Conservation (phyloP, 495 filamentous ascomycete species). For the Thermochaetoides thermophila region DNA sequence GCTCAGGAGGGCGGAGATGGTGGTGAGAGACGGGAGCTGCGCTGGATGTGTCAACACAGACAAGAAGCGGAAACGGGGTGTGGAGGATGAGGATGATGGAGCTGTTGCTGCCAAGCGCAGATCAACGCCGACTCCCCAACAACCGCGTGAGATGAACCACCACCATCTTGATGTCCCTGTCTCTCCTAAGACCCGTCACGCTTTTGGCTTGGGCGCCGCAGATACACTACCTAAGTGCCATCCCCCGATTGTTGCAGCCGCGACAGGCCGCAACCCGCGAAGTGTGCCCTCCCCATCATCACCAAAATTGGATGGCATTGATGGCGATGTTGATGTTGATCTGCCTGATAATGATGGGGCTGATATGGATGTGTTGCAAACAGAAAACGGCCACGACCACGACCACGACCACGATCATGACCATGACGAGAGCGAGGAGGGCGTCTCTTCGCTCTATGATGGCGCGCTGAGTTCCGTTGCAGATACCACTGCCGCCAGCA, state of each 20-base stretch:
- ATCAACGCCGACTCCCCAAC: constrained; percentile 4
- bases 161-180: constrained; percentile 20
- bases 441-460: no score
- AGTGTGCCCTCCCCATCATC: no score
- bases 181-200: constrained; percentile 24
- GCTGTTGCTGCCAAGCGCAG: neutral
- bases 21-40: neutral
- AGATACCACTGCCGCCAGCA: no score
- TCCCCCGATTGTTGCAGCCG: neutral
- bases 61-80: constrained; percentile 29
- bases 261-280: neutral
- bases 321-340: no score
- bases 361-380: no score
- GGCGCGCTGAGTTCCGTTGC: no score
- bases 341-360: no score
- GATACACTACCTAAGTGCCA: neutral
- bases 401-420: no score
- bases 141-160: neutral
- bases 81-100: constrained; percentile 10
- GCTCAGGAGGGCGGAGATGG: constrained; percentile 17
- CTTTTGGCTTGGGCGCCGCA: constrained; percentile 4
- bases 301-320: no score
- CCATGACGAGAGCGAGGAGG: no score
- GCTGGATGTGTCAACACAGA: constrained; percentile 13
- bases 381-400: no score